Evolutionary conservation across 208 protist genomes (phyloP).

Genomic region (Novymonas esmeraldas): DNA sequence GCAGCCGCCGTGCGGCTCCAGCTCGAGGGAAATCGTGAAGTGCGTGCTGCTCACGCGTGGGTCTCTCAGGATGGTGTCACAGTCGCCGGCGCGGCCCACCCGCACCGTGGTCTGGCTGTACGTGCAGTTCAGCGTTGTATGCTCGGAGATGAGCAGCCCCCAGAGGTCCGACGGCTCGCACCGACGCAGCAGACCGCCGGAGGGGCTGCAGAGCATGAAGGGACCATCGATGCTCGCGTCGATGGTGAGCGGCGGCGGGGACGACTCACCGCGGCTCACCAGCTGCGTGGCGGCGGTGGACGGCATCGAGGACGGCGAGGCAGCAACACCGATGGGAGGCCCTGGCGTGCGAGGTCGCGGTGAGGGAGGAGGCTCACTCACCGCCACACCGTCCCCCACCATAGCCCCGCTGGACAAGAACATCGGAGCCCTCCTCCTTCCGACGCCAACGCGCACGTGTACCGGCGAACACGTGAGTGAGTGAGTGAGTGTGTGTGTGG

Average conservation of each 20-base stretch:
- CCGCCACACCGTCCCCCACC: neutral
- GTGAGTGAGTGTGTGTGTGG: no score
- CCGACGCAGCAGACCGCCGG: slow-evolving; percentile 20
- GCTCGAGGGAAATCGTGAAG: slow-evolving; percentile 55
- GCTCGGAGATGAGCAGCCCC: slow-evolving; percentile 62
- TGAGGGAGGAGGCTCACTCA: slow-evolving; percentile 8
- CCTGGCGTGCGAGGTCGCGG: slow-evolving; percentile 11
- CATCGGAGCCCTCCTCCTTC: no score
- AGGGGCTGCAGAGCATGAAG: slow-evolving; percentile 30
- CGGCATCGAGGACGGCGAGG: slow-evolving; percentile 2
- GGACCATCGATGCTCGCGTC: slow-evolving; percentile 9
- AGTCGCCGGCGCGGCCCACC: slow-evolving; percentile 43
- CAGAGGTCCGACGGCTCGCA: slow-evolving; percentile 36
- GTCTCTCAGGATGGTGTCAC: slow-evolving; percentile 47
- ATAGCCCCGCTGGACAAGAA: neutral
- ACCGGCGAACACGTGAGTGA: neutral
- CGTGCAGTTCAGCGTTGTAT: slow-evolving; percentile 37
- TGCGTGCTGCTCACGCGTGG: slow-evolving; percentile 53
- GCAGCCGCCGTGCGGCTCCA: slow-evolving; percentile 29
- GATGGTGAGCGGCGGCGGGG: neutral
- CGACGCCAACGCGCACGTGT: no score
- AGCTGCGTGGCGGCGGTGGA: slow-evolving; percentile 21
- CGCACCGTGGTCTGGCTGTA: slow-evolving; percentile 40
- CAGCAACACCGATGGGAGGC: neutral
- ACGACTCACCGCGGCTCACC: slow-evolving; percentile 14